Evolutionary conservation across 176 grass and related monocot genomes (phyloP).

Genomic region (Eleusine indica): DNA sequence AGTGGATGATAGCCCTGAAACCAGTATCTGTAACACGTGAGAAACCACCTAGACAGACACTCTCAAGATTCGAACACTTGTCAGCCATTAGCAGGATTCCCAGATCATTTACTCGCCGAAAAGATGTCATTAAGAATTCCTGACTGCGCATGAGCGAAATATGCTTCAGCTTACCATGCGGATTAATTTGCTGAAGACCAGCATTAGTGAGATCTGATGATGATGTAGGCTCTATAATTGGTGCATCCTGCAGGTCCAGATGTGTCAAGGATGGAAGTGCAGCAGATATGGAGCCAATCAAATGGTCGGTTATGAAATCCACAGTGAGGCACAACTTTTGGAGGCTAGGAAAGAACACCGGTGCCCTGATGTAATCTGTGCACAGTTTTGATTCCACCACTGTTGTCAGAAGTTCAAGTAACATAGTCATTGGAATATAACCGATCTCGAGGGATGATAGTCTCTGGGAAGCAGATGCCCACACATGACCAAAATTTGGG

Average conservation of each 20-base stretch:
- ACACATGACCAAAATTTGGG: slow-evolving; percentile 68
- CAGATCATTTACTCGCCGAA: slow-evolving; percentile 81
- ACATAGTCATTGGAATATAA: slow-evolving; percentile 87
- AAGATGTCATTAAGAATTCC: slow-evolving; percentile 84
- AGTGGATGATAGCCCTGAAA: slow-evolving; percentile 85
- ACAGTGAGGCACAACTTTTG: slow-evolving; percentile 79
- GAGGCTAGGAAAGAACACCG: slow-evolving; percentile 75
- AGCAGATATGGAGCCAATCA: slow-evolving; percentile 73
- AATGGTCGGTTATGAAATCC: slow-evolving; percentile 84
- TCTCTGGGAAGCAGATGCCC: slow-evolving; percentile 64
- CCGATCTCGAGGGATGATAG: slow-evolving; percentile 84
- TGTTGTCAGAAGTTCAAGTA: slow-evolving; percentile 59
- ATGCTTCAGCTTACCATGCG: slow-evolving; percentile 76
- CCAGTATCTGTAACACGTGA: slow-evolving; percentile 92
- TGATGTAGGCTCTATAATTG: slow-evolving; percentile 69
- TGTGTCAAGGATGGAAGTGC: slow-evolving; percentile 72
- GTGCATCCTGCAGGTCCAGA: slow-evolving; percentile 92
- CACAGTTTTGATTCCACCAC: slow-evolving; percentile 41
- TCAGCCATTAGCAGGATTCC: slow-evolving; percentile 87
- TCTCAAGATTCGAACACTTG: slow-evolving; percentile 81
- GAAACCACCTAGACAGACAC: slow-evolving; percentile 90
- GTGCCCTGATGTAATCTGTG: slow-evolving; percentile 45
- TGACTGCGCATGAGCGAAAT: slow-evolving; percentile 91
- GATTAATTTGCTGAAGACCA: slow-evolving; percentile 89
- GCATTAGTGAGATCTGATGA: slow-evolving; percentile 88